Conservation (phyloP, 441 rosid species). For the Pelargonium myrrhifolium region DNA sequence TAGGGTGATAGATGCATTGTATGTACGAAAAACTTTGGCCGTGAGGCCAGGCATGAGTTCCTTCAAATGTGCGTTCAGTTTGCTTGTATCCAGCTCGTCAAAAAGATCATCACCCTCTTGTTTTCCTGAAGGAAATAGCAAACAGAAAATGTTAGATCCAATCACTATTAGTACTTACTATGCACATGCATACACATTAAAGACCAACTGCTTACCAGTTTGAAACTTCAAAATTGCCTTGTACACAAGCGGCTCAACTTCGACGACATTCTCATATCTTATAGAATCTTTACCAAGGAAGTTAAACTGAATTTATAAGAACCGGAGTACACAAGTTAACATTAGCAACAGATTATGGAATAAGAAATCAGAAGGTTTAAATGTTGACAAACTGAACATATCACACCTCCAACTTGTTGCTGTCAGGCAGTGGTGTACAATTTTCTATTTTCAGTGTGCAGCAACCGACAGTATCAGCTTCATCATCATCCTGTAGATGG, state of each 20-base stretch:
- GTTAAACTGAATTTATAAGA: conserved; percentile 68
- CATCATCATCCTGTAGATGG: conserved; percentile 80
- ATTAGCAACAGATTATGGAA: conserved; percentile 13
- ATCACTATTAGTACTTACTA: conserved; percentile 10
- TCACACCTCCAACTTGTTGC: conserved; percentile 64
- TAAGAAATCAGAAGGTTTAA: background rate
- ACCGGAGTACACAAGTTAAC: background rate
- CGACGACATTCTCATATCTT: conserved; percentile 88
- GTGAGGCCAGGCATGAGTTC: conserved; percentile 99
- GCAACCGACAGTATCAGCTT: conserved; percentile 99
- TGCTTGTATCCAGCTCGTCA: conserved; percentile 77
- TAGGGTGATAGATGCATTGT: conserved; percentile 91
- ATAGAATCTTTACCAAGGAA: conserved; percentile 99
- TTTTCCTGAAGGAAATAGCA: conserved; percentile 45
- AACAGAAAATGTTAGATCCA: conserved; percentile 12
- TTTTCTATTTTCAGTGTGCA: conserved; percentile 94
- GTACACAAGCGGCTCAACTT: conserved; percentile 83
- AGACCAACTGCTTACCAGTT: conserved; percentile 39
- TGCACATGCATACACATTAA: background rate
- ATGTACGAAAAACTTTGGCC: conserved; percentile 98
- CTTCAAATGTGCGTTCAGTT: conserved; percentile 89
- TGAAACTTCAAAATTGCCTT: conserved; percentile 88
- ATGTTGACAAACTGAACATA: conserved; percentile 1
- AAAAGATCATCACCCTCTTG: conserved; percentile 70
- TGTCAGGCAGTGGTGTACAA: conserved; percentile 78